A percentile compares a stretch with the other conserved stretches of the same genome.
Evolutionary conservation across 2,329 filamentous ascomycete species (phyloP).

Genomic region (Sclerotinia sclerotiorum): DNA sequence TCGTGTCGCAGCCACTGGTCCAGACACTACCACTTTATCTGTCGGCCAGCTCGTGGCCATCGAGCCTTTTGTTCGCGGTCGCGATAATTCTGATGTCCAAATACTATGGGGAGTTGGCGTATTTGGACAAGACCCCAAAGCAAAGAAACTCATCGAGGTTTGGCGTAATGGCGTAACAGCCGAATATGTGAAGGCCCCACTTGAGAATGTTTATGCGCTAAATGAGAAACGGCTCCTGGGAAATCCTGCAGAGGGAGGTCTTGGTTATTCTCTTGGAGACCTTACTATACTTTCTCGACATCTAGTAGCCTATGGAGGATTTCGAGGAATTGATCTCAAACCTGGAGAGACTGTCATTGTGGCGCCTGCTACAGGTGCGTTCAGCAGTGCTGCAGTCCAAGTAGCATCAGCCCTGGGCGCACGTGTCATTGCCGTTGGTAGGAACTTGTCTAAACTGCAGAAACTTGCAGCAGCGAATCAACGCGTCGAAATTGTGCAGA

Average conservation of each 20-base stretch:
- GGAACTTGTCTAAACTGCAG: slow-evolving; percentile 44
- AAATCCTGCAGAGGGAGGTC: slow-evolving; percentile 21
- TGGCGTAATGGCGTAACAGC: slow-evolving; percentile 42
- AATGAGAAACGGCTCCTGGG: slow-evolving; percentile 39
- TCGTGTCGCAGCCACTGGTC: slow-evolving; percentile 40
- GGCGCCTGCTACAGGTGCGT: slow-evolving; percentile 49
- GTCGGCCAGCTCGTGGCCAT: slow-evolving; percentile 42
- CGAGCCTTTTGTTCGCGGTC: slow-evolving; percentile 41
- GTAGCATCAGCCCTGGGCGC: slow-evolving; percentile 51
- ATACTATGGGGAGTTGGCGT: slow-evolving; percentile 40
- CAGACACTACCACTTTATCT: slow-evolving; percentile 39
- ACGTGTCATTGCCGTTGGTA: slow-evolving; percentile 51
- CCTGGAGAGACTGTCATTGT: slow-evolving; percentile 49
- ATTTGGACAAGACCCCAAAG: slow-evolving; percentile 32
- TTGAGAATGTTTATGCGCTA: slow-evolving; percentile 43
- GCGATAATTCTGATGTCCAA: slow-evolving; percentile 40
- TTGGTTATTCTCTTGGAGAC: slow-evolving; percentile 27
- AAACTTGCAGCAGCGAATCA: slow-evolving; percentile 39
- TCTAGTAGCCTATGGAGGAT: slow-evolving; percentile 49
- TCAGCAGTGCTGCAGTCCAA: slow-evolving; percentile 46
- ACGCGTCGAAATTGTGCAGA: slow-evolving; percentile 44
- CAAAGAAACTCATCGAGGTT: slow-evolving; percentile 38
- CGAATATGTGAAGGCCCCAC: slow-evolving; percentile 41
- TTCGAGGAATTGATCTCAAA: slow-evolving; percentile 46
- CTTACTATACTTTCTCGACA: slow-evolving; percentile 34